phyloP scores from a whole-genome alignment of 108 stramenopile genomes.

The Fistulifera pelliculosa region DNA sequence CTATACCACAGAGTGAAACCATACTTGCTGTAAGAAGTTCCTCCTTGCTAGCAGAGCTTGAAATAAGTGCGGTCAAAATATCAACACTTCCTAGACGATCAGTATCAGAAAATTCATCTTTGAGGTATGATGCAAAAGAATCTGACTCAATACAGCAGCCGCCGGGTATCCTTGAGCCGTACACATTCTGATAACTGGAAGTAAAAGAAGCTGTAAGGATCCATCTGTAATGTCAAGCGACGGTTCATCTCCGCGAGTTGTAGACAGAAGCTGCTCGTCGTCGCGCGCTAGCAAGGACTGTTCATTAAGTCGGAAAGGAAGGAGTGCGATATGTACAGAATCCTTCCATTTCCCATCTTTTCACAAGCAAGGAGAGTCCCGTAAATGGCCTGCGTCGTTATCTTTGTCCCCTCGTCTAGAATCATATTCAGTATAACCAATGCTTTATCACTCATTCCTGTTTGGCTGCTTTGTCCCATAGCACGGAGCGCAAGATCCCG shows the following conservation, averaged over 20 bases:
- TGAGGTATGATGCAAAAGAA: slow-evolving; percentile 12
- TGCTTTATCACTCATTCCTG: slow-evolving; percentile 14
- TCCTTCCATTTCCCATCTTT: slow-evolving; percentile 50
- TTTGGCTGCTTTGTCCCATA: slow-evolving; percentile 2
- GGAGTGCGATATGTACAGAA: slow-evolving; percentile 30
- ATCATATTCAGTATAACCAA: slow-evolving; percentile 35
- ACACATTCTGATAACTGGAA: slow-evolving; percentile 31
- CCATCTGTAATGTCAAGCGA: background rate
- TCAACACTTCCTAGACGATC: background rate
- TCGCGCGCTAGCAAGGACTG: background rate
- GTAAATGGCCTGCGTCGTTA: slow-evolving; percentile 45
- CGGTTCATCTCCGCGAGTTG: background rate
- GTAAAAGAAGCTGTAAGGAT: background rate
- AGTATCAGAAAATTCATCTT: background rate
- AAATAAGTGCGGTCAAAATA: background rate
- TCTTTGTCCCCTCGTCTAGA: slow-evolving; percentile 31
- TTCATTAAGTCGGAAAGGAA: slow-evolving; percentile 14
- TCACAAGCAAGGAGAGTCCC: slow-evolving; percentile 55
- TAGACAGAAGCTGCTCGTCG: background rate
- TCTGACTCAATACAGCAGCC: slow-evolving; percentile 34
- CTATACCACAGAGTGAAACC: slow-evolving; percentile 7
- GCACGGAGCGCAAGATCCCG: slow-evolving; percentile 62
- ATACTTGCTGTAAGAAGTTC: slow-evolving; percentile 1
- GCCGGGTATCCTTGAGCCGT: slow-evolving; percentile 49
- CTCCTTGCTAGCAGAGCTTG: background rate